Evolutionary conservation across 2,329 filamentous ascomycete genomes (phyloP).

Genomic region (Hymenoscyphus fructigenus): DNA sequence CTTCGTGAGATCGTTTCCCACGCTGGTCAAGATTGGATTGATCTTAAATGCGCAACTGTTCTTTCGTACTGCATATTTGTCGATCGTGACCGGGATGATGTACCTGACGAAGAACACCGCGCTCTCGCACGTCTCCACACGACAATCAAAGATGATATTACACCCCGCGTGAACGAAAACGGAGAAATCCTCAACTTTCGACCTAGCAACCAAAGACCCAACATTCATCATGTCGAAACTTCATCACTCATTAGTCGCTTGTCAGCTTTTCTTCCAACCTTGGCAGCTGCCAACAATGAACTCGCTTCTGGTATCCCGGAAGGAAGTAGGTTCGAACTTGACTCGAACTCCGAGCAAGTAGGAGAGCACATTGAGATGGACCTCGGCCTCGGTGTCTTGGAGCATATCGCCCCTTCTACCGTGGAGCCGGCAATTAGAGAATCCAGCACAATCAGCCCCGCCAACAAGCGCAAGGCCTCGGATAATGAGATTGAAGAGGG

Average conservation of each 20-base stretch:
- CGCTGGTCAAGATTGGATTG: conserved; percentile 4
- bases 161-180: conserved; percentile 2
- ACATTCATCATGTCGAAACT: conserved; percentile 13
- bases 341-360: not conserved
- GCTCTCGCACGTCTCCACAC: not conserved
- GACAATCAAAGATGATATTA: not conserved
- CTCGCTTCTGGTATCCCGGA: conserved; percentile 19
- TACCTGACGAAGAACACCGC: not conserved
- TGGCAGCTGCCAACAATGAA: conserved; percentile 26
- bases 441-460: not conserved
- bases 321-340: conserved; percentile 19
- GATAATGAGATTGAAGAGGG: not conserved
- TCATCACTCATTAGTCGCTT: conserved; percentile 13
- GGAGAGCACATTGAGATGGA: conserved; percentile 21
- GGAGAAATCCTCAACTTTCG: conserved; percentile 24
- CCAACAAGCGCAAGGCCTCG: not conserved
- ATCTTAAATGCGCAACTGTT: conserved; percentile 9
- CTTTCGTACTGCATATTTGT: not conserved
- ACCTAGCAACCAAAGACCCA: conserved; percentile 24
- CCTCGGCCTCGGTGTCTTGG: conserved; percentile 20
- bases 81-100: not conserved
- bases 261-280: conserved; percentile 21
- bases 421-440: not conserved
- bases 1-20: conserved; percentile 5
- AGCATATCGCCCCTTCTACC: conserved; percentile 26